phyloP scores from a whole-genome alignment of 202 grass and related monocot species.

The Elaeis oleifera region DNA sequence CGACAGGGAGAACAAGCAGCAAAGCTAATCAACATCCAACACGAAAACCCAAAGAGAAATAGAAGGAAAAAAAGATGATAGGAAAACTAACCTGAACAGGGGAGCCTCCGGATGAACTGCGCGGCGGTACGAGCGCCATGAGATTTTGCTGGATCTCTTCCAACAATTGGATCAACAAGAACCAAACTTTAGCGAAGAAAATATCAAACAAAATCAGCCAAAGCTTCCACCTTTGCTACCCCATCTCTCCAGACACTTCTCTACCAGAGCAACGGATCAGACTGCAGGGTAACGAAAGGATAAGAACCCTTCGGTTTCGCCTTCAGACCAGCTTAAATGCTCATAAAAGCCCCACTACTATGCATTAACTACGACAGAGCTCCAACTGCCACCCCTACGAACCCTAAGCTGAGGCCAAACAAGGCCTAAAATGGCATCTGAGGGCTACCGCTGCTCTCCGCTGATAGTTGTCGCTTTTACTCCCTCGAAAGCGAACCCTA shows the following conservation, averaged over 20 bases:
- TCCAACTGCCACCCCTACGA: background rate
- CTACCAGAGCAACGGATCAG: too few species aligned
- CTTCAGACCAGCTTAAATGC: slow-evolving; percentile 5
- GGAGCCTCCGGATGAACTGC: background rate
- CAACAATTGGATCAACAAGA: background rate
- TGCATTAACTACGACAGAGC: slow-evolving; percentile 7
- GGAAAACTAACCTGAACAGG: slow-evolving; percentile 2
- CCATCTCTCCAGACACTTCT: too few species aligned
- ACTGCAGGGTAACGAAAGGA: too few species aligned
- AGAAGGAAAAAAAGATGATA: background rate
- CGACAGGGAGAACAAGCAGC: background rate
- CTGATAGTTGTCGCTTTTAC: too few species aligned
- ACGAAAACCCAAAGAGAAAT: background rate
- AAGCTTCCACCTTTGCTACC: too few species aligned
- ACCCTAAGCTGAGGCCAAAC: background rate
- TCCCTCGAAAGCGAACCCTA: too few species aligned
- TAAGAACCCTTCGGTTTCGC: background rate
- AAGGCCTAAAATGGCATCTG: slow-evolving; percentile 1
- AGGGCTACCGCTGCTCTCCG: background rate
- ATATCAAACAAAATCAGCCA: too few species aligned
- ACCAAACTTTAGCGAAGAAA: slow-evolving; percentile 1
- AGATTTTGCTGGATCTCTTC: background rate
- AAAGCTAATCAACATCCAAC: background rate
- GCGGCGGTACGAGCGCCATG: slow-evolving; percentile 8
- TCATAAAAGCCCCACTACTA: slow-evolving; percentile 1